These are phyloP conservation scores for Antrodiella citrinella DNA, from an alignment of 768 basidiomycete species.

Conservation along the genomic window DNA sequence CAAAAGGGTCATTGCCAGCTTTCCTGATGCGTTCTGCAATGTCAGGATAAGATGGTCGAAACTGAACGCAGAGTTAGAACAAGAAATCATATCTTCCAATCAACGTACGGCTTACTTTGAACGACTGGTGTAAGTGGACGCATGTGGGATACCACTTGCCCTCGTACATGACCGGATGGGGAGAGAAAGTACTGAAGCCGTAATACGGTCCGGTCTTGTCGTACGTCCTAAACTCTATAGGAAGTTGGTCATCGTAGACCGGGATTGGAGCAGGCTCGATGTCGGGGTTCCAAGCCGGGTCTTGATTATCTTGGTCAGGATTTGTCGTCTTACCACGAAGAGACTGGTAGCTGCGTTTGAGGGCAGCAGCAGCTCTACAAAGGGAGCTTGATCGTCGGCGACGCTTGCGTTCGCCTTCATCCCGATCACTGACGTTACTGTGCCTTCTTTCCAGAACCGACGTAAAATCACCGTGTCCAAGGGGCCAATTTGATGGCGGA, in stretches of 20 bases:
- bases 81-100: neutral
- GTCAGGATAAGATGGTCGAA: constrained; percentile 47
- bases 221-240: neutral
- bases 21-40: constrained; percentile 65
- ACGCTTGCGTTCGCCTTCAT: too few relatives aligned
- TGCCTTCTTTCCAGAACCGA: too few relatives aligned
- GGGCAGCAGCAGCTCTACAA: neutral
- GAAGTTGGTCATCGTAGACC: too few relatives aligned
- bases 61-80: constrained; percentile 30
- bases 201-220: constrained; percentile 36
- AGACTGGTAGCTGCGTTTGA: neutral
- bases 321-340: too few relatives aligned
- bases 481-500: too few relatives aligned
- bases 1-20: constrained; percentile 27
- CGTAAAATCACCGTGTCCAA: too few relatives aligned
- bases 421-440: too few relatives aligned
- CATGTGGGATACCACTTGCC: constrained; percentile 65
- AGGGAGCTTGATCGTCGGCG: neutral
- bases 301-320: too few relatives aligned
- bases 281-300: too few relatives aligned
- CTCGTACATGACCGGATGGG: constrained; percentile 53
- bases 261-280: too few relatives aligned
- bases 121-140: constrained; percentile 71
- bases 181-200: constrained; percentile 69
- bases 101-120: constrained; percentile 28